These are phyloP conservation scores for Verbena officinalis DNA, from an alignment of 257 asterid genomes.

Conservation along the genomic window DNA sequence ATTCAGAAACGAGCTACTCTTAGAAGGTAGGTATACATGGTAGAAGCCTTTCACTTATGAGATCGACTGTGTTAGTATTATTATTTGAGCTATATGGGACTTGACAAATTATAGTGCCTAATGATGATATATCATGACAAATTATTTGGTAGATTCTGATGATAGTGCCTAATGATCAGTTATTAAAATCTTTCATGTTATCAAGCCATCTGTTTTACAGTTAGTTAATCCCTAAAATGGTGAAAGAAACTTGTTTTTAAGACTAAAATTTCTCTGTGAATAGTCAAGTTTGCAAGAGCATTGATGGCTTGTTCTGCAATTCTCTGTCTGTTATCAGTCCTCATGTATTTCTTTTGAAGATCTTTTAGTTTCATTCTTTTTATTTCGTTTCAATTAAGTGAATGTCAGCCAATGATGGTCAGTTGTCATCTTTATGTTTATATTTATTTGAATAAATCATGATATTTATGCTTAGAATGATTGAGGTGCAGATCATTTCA, in stretches of 20 bases:
- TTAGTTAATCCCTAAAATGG: not conserved
- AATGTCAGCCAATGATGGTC: constrained; percentile 1
- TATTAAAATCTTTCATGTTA: not conserved
- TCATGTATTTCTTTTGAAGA: not conserved
- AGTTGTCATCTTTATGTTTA: constrained; percentile 14
- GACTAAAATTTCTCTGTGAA: not conserved
- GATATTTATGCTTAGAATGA: constrained; percentile 26
- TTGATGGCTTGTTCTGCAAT: constrained; percentile 13
- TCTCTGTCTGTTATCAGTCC: not conserved
- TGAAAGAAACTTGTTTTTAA: not conserved
- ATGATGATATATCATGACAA: too few relatives aligned
- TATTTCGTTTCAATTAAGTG: constrained; percentile 4
- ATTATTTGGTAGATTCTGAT: not conserved
- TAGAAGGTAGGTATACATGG: not conserved
- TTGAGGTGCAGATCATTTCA: constrained; percentile 83
- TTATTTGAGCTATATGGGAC: constrained; percentile 14
- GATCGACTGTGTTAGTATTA: not conserved
- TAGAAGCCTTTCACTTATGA: constrained; percentile 4
- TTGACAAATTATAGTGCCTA: not conserved
- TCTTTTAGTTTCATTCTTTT: not conserved
- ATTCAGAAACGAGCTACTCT: not conserved
- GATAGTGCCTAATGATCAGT: constrained; percentile 6
- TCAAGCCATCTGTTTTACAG: constrained; percentile 4
- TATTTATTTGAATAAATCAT: not conserved
- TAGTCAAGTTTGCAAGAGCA: constrained; percentile 3